Conservation (phyloP, 2,329 filamentous ascomycete species). For the Rasamsonia emersonii region DNA sequence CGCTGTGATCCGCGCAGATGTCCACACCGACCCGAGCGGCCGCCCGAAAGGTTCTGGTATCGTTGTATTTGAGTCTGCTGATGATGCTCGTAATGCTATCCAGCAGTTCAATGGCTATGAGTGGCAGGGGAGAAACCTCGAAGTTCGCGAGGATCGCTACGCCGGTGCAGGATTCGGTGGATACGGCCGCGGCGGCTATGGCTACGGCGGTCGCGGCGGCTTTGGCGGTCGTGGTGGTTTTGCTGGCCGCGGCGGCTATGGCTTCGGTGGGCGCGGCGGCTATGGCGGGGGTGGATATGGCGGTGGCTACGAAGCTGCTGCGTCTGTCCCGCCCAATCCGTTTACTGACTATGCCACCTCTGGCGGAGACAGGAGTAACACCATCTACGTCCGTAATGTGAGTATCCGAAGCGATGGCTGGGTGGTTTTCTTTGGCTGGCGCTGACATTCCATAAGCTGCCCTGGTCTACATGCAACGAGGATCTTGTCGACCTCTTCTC, state of each 20-base stretch:
- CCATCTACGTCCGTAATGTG: constrained; percentile 95
- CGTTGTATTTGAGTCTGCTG: constrained; percentile 88
- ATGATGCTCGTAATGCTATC: constrained; percentile 93
- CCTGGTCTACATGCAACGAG: constrained; percentile 98
- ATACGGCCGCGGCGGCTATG: constrained; percentile 34
- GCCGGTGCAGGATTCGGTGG: constrained; percentile 47
- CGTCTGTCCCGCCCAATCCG: constrained; percentile 61
- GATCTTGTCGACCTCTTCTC: constrained; percentile 94
- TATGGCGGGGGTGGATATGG: constrained; percentile 47
- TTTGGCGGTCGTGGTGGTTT: constrained; percentile 26
- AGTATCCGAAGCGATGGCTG: constrained; percentile 38
- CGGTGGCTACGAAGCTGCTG: constrained; percentile 41
- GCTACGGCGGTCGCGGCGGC: constrained; percentile 33
- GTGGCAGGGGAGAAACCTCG: constrained; percentile 87
- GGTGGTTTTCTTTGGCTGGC: background rate
- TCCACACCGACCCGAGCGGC: constrained; percentile 84
- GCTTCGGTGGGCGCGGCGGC: constrained; percentile 44
- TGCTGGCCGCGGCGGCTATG: constrained; percentile 36
- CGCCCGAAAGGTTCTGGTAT: constrained; percentile 95
- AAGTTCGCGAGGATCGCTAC: constrained; percentile 94
- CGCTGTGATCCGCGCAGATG: constrained; percentile 85
- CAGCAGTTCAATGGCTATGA: constrained; percentile 98
- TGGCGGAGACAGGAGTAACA: constrained; percentile 71
- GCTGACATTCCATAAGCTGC: constrained; percentile 52
- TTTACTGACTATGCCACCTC: constrained; percentile 90